Base-by-base conservation (phyloP, 1,284 basidiomycete species). In the Microbotryum lychnidis-dioicae region DNA sequence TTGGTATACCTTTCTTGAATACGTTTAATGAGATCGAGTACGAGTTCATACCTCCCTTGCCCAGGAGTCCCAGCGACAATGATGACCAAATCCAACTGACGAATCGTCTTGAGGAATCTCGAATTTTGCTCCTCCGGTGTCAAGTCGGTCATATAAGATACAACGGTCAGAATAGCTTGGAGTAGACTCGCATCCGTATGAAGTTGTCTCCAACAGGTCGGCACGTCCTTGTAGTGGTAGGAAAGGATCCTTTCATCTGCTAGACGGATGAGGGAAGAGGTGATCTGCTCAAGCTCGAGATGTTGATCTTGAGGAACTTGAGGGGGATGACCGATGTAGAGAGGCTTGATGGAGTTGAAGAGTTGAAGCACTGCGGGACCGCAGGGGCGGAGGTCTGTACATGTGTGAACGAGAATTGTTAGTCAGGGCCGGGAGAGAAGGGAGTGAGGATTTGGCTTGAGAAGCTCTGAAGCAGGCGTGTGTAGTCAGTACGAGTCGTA, bases 1-100 rank as follows among this genome's bases (percentile, higher is more conserved):
- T 12, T 1, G 37, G 37, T 6, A 42, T 18, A 42, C 12, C 16
- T 42, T 14, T 60, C 20, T 69, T 84, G 83, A 4, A 81, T 72
- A 18, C 63, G 66, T 44, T 70, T 67, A 64, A 96, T 87, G 44
- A 88, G 73, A 21, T 77, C 76, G 46, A 83, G 78, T 12, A 89
- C 79, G 52, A 85, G 72, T 42, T 86, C 82, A 44, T 83, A 74
- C 53, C 87, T 77, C 7, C 78, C 78, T 31, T 79, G 73, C 8
- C 88, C 89, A 27, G 84, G 80, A 1, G 85, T 83, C 1, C 91
- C 92, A 9, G 91, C 87, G 50, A 94, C 80, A 67, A 97, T 85
- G 66, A 94, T 85, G 1, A 86, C 85, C 69, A 79, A 80, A 72
- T 97, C 93, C 33, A 97, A 77, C 16, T 79, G 76, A 6, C 78